phyloP scores from a whole-genome alignment of 1,284 basidiomycete genomes.

The Fomitopsis pinicola region DNA sequence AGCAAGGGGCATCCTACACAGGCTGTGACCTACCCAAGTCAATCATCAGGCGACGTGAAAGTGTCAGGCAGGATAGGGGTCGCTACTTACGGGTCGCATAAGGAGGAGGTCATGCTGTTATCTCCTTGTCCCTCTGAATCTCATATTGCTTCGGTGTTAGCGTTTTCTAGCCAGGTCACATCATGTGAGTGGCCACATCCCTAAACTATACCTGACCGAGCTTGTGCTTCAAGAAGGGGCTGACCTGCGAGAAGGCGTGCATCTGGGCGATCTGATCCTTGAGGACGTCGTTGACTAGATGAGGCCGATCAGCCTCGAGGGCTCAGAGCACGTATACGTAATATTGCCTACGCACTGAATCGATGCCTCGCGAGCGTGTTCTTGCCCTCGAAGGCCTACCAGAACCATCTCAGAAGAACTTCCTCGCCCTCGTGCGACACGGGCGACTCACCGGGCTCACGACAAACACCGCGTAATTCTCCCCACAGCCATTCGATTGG shows the following conservation, averaged over 20 bases:
- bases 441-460: slow-evolving; percentile 60
- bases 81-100: not conserved
- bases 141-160: slow-evolving; percentile 71
- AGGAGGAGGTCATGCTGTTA: not conserved
- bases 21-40: no score
- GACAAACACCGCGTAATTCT: slow-evolving; percentile 67
- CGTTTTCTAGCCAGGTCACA: slow-evolving; percentile 50
- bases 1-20: not conserved
- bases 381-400: slow-evolving; percentile 69
- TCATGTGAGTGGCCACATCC: not conserved
- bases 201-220: not conserved
- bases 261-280: slow-evolving; percentile 71
- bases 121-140: slow-evolving; percentile 40
- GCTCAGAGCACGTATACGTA: not conserved
- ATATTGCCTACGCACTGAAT: slow-evolving; percentile 39
- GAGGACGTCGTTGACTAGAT: slow-evolving; percentile 67
- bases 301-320: not conserved
- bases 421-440: not conserved
- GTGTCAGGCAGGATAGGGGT: not conserved
- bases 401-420: not conserved
- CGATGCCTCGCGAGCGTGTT: slow-evolving; percentile 68
- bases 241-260: slow-evolving; percentile 83
- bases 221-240: slow-evolving; percentile 5
- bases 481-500: slow-evolving; percentile 73
- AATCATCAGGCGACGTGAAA: no score